Conservation (phyloP, 768 basidiomycete genomes). For the Boletus bicolor region DNA sequence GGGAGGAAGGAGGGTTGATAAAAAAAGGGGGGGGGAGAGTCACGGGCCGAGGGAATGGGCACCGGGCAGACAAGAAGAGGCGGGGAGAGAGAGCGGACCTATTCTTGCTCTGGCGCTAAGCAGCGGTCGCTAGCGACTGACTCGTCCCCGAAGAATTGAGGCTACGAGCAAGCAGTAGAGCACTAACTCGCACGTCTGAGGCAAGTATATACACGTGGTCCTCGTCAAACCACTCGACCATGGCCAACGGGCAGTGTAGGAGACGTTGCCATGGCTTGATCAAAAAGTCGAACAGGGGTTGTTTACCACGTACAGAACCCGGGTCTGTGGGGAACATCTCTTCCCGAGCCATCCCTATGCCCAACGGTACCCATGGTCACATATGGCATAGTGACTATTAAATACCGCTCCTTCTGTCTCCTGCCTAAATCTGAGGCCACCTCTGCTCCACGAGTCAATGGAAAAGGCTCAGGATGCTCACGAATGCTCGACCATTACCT, state of each 20-base stretch:
- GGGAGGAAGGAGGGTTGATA: neutral
- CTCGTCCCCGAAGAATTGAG: too few relatives aligned
- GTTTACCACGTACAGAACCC: neutral
- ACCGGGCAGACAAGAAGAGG: neutral
- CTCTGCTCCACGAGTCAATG: constrained; percentile 8
- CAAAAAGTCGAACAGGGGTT: neutral
- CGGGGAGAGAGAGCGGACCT: neutral
- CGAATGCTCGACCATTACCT: constrained; percentile 56
- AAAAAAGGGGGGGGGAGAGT: neutral
- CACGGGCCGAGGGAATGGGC: neutral
- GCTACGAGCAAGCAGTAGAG: too few relatives aligned
- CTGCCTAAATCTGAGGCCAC: too few relatives aligned
- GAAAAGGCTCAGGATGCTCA: constrained; percentile 37
- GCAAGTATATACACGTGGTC: too few relatives aligned
- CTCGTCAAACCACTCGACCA: too few relatives aligned
- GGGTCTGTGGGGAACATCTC: neutral
- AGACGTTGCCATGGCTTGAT: too few relatives aligned
- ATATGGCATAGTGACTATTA: neutral
- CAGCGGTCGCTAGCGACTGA: too few relatives aligned
- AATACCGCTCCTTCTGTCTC: neutral
- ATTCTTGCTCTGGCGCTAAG: neutral
- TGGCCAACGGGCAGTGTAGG: too few relatives aligned
- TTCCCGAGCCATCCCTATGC: neutral
- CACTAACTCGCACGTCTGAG: too few relatives aligned
- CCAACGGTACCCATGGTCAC: neutral